Evolutionary conservation across 2,329 filamentous ascomycete genomes (phyloP).

Genomic region (Camptophora hylomeconis): DNA sequence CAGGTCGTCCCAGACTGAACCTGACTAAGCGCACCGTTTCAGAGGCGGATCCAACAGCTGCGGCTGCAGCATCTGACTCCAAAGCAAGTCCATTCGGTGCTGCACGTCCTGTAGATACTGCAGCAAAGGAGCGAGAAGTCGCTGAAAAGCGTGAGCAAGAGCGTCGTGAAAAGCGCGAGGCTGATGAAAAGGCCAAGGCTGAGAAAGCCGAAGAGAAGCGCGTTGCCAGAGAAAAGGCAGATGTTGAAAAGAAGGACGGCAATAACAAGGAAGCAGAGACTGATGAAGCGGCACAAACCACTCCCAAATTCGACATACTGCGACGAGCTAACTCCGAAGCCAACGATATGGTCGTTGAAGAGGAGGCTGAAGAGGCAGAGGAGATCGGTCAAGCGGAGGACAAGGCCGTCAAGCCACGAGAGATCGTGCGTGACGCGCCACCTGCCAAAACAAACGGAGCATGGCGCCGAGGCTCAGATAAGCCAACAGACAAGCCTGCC

Average conservation of each 20-base stretch:
- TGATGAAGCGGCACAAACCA: conserved; percentile 20
- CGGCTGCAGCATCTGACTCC: conserved; percentile 43
- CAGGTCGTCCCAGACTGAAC: conserved; percentile 67
- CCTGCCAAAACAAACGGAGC: conserved; percentile 27
- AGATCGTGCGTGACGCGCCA: conserved; percentile 35
- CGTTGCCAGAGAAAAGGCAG: conserved; percentile 51
- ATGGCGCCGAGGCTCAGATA: conserved; percentile 25
- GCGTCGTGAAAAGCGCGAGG: conserved; percentile 70
- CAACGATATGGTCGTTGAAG: conserved; percentile 35
- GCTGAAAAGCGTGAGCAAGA: conserved; percentile 72
- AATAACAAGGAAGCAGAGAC: conserved; percentile 29
- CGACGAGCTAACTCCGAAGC: conserved; percentile 36
- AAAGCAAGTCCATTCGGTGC: conserved; percentile 92
- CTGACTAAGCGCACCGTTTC: conserved; percentile 83
- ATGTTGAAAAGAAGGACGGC: conserved; percentile 18
- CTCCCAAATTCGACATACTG: conserved; percentile 41
- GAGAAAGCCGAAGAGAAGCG: conserved; percentile 52
- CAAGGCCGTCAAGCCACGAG: conserved; percentile 43
- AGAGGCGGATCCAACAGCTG: conserved; percentile 45
- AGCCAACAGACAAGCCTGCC: conserved; percentile 4
- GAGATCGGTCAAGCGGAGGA: conserved; percentile 26
- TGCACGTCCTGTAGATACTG: conserved; percentile 86
- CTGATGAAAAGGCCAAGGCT: conserved; percentile 72
- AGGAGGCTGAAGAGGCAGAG: conserved; percentile 31
- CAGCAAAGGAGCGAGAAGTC: conserved; percentile 73